These are phyloP conservation scores for Eucalyptus fibrosa DNA, from an alignment of 345 rosid species.

Conservation along the genomic window DNA sequence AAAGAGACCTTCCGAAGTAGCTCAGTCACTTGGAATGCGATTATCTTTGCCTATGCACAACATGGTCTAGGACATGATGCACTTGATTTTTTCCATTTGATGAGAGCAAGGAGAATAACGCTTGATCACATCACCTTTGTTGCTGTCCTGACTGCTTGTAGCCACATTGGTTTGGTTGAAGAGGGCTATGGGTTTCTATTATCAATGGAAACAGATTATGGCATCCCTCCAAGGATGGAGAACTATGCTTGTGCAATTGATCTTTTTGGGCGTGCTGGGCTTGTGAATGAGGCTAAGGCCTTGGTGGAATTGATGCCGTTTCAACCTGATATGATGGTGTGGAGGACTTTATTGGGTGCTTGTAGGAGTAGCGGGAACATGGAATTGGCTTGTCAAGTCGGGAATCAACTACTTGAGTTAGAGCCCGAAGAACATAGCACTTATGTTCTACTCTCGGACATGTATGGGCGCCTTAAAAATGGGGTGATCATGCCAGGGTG, in stretches of 20 bases:
- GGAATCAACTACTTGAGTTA: constrained; percentile 39
- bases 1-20: constrained; percentile 30
- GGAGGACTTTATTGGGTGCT: constrained; percentile 64
- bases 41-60: constrained; percentile 70
- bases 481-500: constrained; percentile 54
- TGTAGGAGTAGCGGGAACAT: constrained; percentile 58
- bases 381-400: constrained; percentile 55
- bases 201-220: constrained; percentile 42
- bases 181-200: constrained; percentile 41
- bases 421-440: constrained; percentile 78
- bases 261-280: constrained; percentile 65
- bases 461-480: constrained; percentile 53
- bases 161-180: constrained; percentile 55
- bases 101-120: constrained; percentile 40
- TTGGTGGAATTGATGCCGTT: constrained; percentile 56
- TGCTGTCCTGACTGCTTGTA: constrained; percentile 72
- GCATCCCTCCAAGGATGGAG: constrained; percentile 57
- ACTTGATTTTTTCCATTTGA: constrained; percentile 40
- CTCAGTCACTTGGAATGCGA: constrained; percentile 61
- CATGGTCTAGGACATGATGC: constrained; percentile 52
- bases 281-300: constrained; percentile 31
- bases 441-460: constrained; percentile 46
- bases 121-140: constrained; percentile 67
- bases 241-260: constrained; percentile 77
- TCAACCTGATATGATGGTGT: constrained; percentile 59